Percentiles rank a stretch among this genome's conserved stretches.
Evolutionary conservation across 192 early-diverging fungal species (phyloP).

Genomic region (Umbelopsis sp.): DNA sequence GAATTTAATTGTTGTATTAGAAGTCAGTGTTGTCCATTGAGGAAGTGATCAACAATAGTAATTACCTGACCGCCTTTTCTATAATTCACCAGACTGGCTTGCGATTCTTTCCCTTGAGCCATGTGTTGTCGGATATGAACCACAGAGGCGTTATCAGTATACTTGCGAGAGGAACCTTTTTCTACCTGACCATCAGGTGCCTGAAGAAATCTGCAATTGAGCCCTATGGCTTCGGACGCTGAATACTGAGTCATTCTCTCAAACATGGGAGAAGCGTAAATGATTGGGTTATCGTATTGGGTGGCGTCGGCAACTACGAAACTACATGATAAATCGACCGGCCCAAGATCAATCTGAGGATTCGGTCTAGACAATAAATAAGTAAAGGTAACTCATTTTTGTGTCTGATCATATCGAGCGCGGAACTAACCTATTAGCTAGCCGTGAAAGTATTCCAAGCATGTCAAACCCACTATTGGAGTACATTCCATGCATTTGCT

Average conservation of each 20-base stretch:
- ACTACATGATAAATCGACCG: slow-evolving; percentile 36
- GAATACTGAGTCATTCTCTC: slow-evolving; percentile 61
- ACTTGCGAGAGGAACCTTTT: slow-evolving; percentile 50
- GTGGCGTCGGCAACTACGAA: slow-evolving; percentile 53
- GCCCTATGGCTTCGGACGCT: slow-evolving; percentile 46
- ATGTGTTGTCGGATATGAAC: slow-evolving; percentile 55
- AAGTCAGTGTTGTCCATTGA: neutral
- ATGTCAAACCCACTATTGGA: slow-evolving; percentile 37
- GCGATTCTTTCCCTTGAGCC: slow-evolving; percentile 58
- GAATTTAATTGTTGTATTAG: neutral
- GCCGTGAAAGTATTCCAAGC: slow-evolving; percentile 28
- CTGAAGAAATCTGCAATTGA: slow-evolving; percentile 56
- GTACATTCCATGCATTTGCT: slow-evolving; percentile 28
- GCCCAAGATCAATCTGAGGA: slow-evolving; percentile 37
- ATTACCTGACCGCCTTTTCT: slow-evolving; percentile 63
- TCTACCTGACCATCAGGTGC: slow-evolving; percentile 56
- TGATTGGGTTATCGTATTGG: slow-evolving; percentile 62
- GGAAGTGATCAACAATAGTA: neutral
- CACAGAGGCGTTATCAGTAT: slow-evolving; percentile 60
- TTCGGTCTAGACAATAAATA: slow-evolving; percentile 25
- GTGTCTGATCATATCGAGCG: neutral
- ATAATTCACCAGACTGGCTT: slow-evolving; percentile 71
- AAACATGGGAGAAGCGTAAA: slow-evolving; percentile 69
- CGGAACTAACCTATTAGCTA: slow-evolving; percentile 24
- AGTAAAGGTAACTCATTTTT: neutral